Base-by-base conservation (phyloP, 2,329 filamentous ascomycete species). In the Metarhizium sp. region DNA sequence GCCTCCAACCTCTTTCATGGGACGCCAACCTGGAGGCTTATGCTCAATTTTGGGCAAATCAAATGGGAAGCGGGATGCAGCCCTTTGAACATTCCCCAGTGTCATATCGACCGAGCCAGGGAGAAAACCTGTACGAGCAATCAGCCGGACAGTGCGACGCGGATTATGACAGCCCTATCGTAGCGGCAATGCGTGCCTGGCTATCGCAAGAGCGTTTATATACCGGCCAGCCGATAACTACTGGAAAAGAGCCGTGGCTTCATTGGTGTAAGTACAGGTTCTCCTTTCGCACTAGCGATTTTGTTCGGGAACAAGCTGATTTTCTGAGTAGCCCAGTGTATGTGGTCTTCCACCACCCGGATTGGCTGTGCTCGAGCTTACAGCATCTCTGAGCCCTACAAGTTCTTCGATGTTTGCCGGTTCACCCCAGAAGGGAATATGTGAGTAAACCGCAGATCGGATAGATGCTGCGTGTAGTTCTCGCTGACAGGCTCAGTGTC, bases 351-450 rank as follows among this genome's bases (percentile, higher is more conserved):
- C 6, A 64, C 67, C 2, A 68, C 66, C 3, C 60, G 67, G 6
- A 63, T 72, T 18, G 69, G 69, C 30, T 72, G 69, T 48, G 68
- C 66, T 14, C 64, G 62, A 30, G 65, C 68, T 6, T 70, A 62
- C 50, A 62, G 63, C 57, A 61, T 66, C 50, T 63, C 62, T 10
- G 60, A 66, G n/a, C 60, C 67, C 4, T 69, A 65, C 62, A 69
- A 67, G 54, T 60, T 65, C 53, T 71, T 63, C 54, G 60, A 62
- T 42, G 69, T 72, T 20, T 72, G 69, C 45, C 69, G 69, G 11
- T 70, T 71, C 51, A 57, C 59, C 29, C 67, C 69, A 2, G 63
- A 68, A 46, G 69, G 69, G 30, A 72, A 72, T 40, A 60, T 71
- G 69, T 71, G 54, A 66, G 69, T 61, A 14, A 32, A 14, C 34